These are phyloP conservation scores for Phytophthora sp. DNA, from an alignment of 352 stramenopile species.

Conservation along the genomic window DNA sequence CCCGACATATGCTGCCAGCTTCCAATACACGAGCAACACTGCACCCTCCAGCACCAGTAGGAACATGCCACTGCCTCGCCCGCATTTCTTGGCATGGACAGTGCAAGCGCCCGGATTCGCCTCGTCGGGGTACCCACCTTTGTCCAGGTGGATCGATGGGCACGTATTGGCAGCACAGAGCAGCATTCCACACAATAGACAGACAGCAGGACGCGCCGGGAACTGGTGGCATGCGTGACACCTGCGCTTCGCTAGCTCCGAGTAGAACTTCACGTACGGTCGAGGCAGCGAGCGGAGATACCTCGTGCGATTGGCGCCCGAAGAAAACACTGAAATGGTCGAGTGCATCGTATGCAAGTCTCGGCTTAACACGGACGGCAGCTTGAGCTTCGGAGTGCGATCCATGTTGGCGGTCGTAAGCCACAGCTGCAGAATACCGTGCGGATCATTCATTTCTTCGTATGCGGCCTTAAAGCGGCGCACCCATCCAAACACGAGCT, in stretches of 20 bases:
- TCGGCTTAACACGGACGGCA: slow-evolving; percentile 53
- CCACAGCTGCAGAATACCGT: slow-evolving; percentile 78
- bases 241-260: slow-evolving; percentile 80
- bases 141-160: slow-evolving; percentile 72
- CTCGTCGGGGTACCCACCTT: slow-evolving; percentile 75
- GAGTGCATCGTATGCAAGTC: slow-evolving; percentile 85
- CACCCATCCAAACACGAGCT: slow-evolving; percentile 65
- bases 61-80: slow-evolving; percentile 83
- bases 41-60: slow-evolving; percentile 83
- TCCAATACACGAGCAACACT: slow-evolving; percentile 88
- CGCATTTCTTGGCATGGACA: slow-evolving; percentile 87
- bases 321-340: slow-evolving; percentile 74
- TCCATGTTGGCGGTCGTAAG: slow-evolving; percentile 69
- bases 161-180: slow-evolving; percentile 86
- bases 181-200: slow-evolving; percentile 81
- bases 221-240: slow-evolving; percentile 82
- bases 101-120: slow-evolving; percentile 85
- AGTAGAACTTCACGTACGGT: slow-evolving; percentile 88
- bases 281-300: slow-evolving; percentile 78
- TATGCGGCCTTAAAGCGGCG: slow-evolving; percentile 75
- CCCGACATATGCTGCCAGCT: slow-evolving; percentile 81
- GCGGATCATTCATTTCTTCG: slow-evolving; percentile 77
- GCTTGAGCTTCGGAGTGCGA: slow-evolving; percentile 36
- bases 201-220: slow-evolving; percentile 81
- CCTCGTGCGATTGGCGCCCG: slow-evolving; percentile 64